These are phyloP conservation scores for Talaromyces rugulosus DNA, from an alignment of 2,329 filamentous ascomycete genomes.

Conservation along the genomic window DNA sequence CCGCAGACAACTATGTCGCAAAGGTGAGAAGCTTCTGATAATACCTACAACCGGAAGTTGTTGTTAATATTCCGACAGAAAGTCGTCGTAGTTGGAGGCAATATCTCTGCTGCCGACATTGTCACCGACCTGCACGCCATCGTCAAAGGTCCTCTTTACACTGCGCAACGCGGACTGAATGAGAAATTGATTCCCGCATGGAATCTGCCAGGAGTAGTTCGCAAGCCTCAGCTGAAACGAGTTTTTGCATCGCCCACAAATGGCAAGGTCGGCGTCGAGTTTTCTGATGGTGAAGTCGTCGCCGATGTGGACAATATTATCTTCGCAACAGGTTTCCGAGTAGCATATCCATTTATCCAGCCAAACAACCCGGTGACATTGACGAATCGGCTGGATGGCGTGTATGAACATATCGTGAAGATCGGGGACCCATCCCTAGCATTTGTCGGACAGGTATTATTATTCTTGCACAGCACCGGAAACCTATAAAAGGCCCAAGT, in stretches of 20 bases:
- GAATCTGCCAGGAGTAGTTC: constrained; percentile 21
- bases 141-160: constrained; percentile 18
- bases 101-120: constrained; percentile 26
- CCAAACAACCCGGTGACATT: constrained; percentile 18
- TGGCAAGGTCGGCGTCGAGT: constrained; percentile 13
- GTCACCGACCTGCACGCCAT: constrained; percentile 22
- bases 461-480: background rate
- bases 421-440: constrained; percentile 25
- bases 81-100: constrained; percentile 27
- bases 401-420: constrained; percentile 30
- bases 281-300: constrained; percentile 18
- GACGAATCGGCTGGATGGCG: constrained; percentile 22
- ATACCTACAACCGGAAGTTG: background rate
- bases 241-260: background rate
- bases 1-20: constrained; percentile 32
- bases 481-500: background rate
- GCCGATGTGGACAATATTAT: constrained; percentile 23
- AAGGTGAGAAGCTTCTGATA: constrained; percentile 13
- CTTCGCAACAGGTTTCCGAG: constrained; percentile 28
- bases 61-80: constrained; percentile 3
- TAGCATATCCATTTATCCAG: constrained; percentile 26
- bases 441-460: constrained; percentile 22
- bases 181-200: constrained; percentile 19
- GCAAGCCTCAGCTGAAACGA: constrained; percentile 16
- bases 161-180: constrained; percentile 19